Conservation (phyloP, 1,284 basidiomycete species). For the Coniferiporia weirii region DNA sequence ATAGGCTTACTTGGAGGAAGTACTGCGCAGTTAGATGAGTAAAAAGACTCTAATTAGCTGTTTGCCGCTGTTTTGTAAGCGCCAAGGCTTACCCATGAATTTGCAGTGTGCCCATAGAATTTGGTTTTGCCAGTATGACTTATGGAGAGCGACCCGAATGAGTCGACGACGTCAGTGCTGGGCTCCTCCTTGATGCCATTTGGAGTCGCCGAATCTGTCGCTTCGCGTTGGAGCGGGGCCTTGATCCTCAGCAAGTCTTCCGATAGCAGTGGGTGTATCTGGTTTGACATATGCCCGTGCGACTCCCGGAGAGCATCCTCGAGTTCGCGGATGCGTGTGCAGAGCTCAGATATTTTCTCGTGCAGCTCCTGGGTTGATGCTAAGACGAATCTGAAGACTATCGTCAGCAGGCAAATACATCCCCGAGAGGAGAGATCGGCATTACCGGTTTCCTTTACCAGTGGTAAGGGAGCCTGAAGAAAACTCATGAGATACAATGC, state of each 20-base stretch:
- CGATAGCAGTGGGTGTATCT: constrained; percentile 58
- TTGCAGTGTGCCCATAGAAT: constrained; percentile 69
- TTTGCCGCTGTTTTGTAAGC: background rate
- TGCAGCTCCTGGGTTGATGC: constrained; percentile 79
- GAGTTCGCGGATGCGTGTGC: constrained; percentile 68
- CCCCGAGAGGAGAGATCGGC: constrained; percentile 15
- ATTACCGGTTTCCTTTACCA: constrained; percentile 74
- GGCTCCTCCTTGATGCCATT: constrained; percentile 52
- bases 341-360: constrained; percentile 73
- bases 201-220: constrained; percentile 22
- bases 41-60: constrained; percentile 11
- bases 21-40: constrained; percentile 38
- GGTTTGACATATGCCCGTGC: constrained; percentile 54
- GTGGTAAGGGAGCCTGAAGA: constrained; percentile 63
- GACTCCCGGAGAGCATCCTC: constrained; percentile 63
- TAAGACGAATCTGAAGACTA: constrained; percentile 57
- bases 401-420: background rate
- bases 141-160: constrained; percentile 71
- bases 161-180: constrained; percentile 67
- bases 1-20: constrained; percentile 55
- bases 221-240: constrained; percentile 64
- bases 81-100: constrained; percentile 57
- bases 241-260: constrained; percentile 70
- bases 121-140: constrained; percentile 62
- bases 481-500: background rate